Evolutionary conservation across 352 stramenopile genomes (phyloP), one percentile per base, ranked within the genome.

Genomic region (Phytophthora meadii): DNA sequence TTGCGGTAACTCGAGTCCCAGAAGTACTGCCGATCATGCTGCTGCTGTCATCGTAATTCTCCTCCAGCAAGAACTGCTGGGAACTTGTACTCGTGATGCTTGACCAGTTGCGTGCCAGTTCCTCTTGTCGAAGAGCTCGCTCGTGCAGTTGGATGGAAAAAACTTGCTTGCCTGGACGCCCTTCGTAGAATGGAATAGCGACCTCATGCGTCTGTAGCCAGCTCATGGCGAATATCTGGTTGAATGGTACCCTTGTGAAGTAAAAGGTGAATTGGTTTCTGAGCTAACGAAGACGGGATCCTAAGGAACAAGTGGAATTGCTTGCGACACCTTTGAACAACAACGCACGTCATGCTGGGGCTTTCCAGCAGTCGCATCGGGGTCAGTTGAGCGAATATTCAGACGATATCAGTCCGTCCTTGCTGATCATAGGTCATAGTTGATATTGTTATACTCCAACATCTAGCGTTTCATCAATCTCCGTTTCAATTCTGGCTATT

Each of bases 121-220:
- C 37, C 49, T 78, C 67, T 39, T 71, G 65, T 52, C 63, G 56
- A 50, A 67, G 54, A 7, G 61, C 40, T 6, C 70, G 70, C 15
- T 72, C 68, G 22, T 74, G 68, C 17, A 87, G 40, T 50, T 86
- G 68, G 25, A 88, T 62, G 19, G 70, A 68, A 25, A 88, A 88
- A 36, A 84, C 65, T 28, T 83, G 69, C 32, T 85, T 84, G 46
- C 77, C 73, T 28, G 61, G 63, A 15, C 61, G 58, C 36, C 74
- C 65, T 55, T 87, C 70, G 46, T 82, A 77, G 56, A 72, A 72
- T 12, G 76, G 76, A 36, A 89, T 65, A 27, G 56, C 28, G n/a
- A 87, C 37, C 48, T 83, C 70, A 64, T 85, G 74, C 22, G 62
- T 65, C 55, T 88, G 78, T 22, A 89, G 30, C 81, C 81, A 89